Percentiles rank a stretch among this genome's conserved stretches.
These are phyloP conservation scores for Breynia disticha DNA, from an alignment of 441 rosid species.

Conservation along the genomic window DNA sequence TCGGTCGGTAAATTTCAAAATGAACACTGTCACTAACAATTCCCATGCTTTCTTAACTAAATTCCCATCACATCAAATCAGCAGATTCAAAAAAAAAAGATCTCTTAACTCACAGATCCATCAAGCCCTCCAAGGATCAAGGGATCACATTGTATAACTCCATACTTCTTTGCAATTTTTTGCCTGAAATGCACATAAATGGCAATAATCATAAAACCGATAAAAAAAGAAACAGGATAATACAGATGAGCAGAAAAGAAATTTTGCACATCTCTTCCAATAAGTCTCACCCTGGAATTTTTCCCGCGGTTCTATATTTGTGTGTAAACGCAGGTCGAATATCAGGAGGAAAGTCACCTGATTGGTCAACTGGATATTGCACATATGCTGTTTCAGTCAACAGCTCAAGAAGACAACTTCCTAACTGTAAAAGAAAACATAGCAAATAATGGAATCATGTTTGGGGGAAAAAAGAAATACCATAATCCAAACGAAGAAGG, in stretches of 20 bases:
- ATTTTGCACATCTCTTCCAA: neutral
- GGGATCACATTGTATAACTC: constrained; percentile 79
- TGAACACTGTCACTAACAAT: too few species aligned
- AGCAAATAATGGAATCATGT: constrained; percentile 4
- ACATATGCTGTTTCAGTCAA: constrained; percentile 73
- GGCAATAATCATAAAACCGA: neutral
- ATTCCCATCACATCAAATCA: neutral
- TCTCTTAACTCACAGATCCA: constrained; percentile 55
- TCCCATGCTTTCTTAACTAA: neutral
- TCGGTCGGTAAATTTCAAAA: too few species aligned
- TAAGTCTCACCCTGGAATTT: constrained; percentile 46
- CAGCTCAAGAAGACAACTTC: constrained; percentile 70
- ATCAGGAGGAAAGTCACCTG: constrained; percentile 58
- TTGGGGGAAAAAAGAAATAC: neutral
- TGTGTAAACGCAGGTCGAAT: constrained; percentile 89
- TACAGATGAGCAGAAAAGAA: too few species aligned
- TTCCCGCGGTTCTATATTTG: constrained; percentile 41
- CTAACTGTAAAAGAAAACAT: constrained; percentile 51
- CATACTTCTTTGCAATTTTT: constrained; percentile 53
- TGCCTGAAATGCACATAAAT: constrained; percentile 35
- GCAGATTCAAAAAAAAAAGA: constrained; percentile 11
- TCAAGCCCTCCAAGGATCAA: constrained; percentile 65
- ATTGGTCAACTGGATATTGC: constrained; percentile 65
- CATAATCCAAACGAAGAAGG: constrained; percentile 8
- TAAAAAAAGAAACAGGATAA: neutral